These are phyloP conservation scores for Wickerhamomyces hampshirensis DNA, from an alignment of 805 yeast species.

Conservation along the genomic window DNA sequence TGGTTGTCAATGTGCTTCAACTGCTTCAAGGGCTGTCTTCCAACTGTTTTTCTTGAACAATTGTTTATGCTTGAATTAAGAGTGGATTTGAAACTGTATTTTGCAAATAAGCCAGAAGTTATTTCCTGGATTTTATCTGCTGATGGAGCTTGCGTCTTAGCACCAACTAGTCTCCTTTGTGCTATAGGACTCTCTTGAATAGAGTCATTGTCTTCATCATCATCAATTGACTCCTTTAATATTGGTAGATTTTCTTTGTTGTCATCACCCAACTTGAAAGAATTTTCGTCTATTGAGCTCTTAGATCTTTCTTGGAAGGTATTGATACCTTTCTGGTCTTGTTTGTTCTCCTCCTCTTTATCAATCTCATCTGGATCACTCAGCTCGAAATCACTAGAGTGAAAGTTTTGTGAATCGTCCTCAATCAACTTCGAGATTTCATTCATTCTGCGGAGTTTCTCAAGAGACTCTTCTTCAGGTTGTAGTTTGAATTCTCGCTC, in stretches of 20 bases:
- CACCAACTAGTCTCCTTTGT: slow-evolving; percentile 1
- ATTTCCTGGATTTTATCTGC: background rate
- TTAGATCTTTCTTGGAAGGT: background rate
- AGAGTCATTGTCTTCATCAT: too few species aligned
- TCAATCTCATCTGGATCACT: slow-evolving; percentile 22
- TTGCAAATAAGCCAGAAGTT: slow-evolving; percentile 10
- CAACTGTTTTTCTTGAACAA: background rate
- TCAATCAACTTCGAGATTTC: background rate
- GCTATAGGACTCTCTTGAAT: slow-evolving; percentile 6
- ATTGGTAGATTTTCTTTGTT: background rate
- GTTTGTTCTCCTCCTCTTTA: slow-evolving; percentile 2
- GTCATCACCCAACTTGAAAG: background rate
- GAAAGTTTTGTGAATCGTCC: slow-evolving; percentile 3
- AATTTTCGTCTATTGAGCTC: background rate
- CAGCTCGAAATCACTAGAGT: slow-evolving; percentile 25
- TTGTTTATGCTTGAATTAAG: background rate
- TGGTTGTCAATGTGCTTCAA: too few species aligned
- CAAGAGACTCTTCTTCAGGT: background rate
- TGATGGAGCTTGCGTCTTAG: background rate
- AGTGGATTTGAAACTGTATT: slow-evolving; percentile 9
- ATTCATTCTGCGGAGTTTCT: background rate
- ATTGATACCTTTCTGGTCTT: background rate
- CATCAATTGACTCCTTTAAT: background rate
- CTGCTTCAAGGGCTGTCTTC: background rate
- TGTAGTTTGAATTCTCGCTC: background rate